Conservation (phyloP, 345 rosid species). For the Populus tremula region DNA sequence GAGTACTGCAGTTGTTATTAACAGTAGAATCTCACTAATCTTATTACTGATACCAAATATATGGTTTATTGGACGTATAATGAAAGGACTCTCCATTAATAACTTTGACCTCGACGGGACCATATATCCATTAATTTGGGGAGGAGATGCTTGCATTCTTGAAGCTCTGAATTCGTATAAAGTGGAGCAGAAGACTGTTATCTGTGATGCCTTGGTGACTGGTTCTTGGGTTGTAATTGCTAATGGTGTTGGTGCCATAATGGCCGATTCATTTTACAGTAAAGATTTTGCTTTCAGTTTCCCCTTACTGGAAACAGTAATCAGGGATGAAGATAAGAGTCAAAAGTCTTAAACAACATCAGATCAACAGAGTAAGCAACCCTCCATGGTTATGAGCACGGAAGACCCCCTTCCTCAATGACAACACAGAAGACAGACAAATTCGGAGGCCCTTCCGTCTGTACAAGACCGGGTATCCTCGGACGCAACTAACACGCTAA, state of each 20-base stretch:
- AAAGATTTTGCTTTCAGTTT: slow-evolving; percentile 28
- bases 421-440: not conserved
- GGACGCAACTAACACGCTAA: not conserved
- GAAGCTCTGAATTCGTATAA: slow-evolving; percentile 24
- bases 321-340: slow-evolving; percentile 23
- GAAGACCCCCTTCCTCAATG: not conserved
- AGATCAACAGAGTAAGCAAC: slow-evolving; percentile 19
- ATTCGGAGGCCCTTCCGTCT: slow-evolving; percentile 18
- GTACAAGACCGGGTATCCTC: slow-evolving; percentile 24
- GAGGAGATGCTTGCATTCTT: slow-evolving; percentile 32
- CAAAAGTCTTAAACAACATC: slow-evolving; percentile 15
- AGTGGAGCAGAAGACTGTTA: slow-evolving; percentile 28
- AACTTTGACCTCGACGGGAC: slow-evolving; percentile 15
- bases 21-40: not conserved
- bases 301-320: slow-evolving; percentile 31
- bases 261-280: slow-evolving; percentile 10
- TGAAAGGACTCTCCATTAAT: slow-evolving; percentile 18
- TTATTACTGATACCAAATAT: not conserved
- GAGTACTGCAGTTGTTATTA: not conserved
- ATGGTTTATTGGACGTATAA: not conserved
- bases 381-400: slow-evolving; percentile 13
- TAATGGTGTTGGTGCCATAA: slow-evolving; percentile 29
- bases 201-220: slow-evolving; percentile 17
- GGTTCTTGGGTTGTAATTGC: slow-evolving; percentile 19
- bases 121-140: slow-evolving; percentile 31